Percentiles rank a stretch among this genome's conserved stretches.
phyloP scores from a whole-genome alignment of 768 basidiomycete genomes.

The Agaricus blazei region DNA sequence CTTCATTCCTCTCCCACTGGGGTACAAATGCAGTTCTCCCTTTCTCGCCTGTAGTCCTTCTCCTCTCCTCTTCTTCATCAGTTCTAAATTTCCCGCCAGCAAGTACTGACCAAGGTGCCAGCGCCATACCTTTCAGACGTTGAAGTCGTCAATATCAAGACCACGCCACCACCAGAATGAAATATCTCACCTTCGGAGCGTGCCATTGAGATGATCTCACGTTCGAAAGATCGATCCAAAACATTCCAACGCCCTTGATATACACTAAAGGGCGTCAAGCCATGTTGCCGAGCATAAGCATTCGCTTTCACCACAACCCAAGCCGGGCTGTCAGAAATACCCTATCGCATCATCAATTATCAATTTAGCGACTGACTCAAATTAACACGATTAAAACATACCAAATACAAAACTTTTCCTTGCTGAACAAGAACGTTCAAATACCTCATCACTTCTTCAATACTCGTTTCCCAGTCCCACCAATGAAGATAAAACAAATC shows the following conservation, averaged over 20 bases:
- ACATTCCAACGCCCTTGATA: constrained; percentile 48
- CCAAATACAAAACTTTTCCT: constrained; percentile 46
- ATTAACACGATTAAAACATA: constrained; percentile 9
- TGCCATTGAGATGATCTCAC: constrained; percentile 48
- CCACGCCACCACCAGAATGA: constrained; percentile 11
- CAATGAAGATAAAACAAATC: constrained; percentile 30
- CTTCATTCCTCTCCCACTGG: constrained; percentile 41
- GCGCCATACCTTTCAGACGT: constrained; percentile 20
- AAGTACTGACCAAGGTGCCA: constrained; percentile 27
- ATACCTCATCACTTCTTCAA: constrained; percentile 53
- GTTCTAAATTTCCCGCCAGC: constrained; percentile 45
- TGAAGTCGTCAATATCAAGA: background rate
- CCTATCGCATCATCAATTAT: constrained; percentile 17
- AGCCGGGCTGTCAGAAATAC: constrained; percentile 38
- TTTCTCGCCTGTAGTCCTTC: constrained; percentile 26
- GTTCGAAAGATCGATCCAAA: constrained; percentile 42
- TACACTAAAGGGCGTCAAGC: constrained; percentile 44
- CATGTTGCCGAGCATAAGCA: constrained; percentile 44
- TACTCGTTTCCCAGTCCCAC: constrained; percentile 46
- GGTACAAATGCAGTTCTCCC: constrained; percentile 25
- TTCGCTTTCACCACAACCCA: constrained; percentile 47
- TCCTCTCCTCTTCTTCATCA: constrained; percentile 32
- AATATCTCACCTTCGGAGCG: constrained; percentile 29
- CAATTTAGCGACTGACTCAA: background rate
- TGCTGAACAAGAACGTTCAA: constrained; percentile 45